These are phyloP conservation scores for Vigna mungo DNA, from an alignment of 306 rosid species.

Conservation along the genomic window DNA sequence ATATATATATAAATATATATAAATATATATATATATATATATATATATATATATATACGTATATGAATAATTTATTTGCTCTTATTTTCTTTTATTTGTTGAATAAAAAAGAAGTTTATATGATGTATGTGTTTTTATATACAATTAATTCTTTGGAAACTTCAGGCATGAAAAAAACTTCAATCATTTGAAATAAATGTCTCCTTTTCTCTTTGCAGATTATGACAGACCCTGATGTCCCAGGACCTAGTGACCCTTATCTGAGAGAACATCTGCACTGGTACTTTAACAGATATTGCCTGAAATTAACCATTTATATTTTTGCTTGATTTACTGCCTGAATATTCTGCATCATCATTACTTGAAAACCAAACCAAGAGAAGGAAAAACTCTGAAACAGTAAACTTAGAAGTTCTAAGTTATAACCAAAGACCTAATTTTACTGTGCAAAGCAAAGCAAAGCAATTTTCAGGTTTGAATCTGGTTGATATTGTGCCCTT, in stretches of 20 bases:
- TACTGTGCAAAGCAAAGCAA: background rate
- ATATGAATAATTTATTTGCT: background rate
- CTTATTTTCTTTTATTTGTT: too few species aligned
- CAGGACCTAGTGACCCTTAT: constrained; percentile 95
- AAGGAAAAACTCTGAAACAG: background rate
- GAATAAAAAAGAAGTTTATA: background rate
- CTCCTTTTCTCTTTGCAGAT: constrained; percentile 52
- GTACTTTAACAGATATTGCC: constrained; percentile 40
- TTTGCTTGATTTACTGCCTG: background rate
- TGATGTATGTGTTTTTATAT: background rate
- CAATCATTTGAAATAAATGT: constrained; percentile 8
- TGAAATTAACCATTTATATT: background rate
- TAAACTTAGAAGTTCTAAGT: background rate
- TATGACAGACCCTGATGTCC: constrained; percentile 88
- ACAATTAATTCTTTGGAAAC: background rate
- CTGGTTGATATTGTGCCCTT: constrained; percentile 17
- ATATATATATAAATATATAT: background rate
- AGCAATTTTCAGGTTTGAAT: background rate
- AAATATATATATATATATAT: background rate
- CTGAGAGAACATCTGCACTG: constrained; percentile 87
- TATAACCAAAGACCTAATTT: background rate
- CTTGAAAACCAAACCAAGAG: background rate
- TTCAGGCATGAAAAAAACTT: background rate
- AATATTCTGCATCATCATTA: background rate
- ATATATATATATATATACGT: background rate